phyloP scores from a whole-genome alignment of 768 basidiomycete genomes.

The Rossbeevera mucosa region DNA sequence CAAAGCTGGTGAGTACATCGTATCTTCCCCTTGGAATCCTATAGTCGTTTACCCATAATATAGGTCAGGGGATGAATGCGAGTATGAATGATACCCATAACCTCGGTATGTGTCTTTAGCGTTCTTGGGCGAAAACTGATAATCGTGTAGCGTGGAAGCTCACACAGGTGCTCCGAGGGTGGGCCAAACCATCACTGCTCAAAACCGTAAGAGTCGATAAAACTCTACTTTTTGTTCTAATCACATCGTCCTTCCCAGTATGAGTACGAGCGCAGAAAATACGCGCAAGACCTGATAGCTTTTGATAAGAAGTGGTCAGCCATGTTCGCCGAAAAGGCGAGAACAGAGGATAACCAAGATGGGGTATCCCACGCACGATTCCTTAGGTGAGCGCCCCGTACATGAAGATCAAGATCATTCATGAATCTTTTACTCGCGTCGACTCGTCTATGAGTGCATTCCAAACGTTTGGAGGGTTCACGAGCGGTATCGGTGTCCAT shows the following conservation, averaged over 20 bases:
- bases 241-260: conserved; percentile 38
- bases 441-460: conserved; percentile 23
- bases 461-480: conserved; percentile 32
- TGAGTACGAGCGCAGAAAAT: conserved; percentile 59
- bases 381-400: conserved; percentile 19
- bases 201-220: conserved; percentile 28
- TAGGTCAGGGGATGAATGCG: neutral
- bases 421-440: neutral
- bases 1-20: neutral
- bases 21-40: neutral
- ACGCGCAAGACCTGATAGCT: conserved; percentile 62
- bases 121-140: conserved; percentile 45
- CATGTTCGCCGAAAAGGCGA: conserved; percentile 34
- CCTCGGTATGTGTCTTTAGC: conserved; percentile 14
- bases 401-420: neutral
- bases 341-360: conserved; percentile 35
- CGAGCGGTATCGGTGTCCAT: conserved; percentile 34
- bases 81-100: neutral
- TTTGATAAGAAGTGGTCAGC: conserved; percentile 61
- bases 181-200: conserved; percentile 33
- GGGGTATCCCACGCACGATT: conserved; percentile 33
- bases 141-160: conserved; percentile 42
- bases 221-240: neutral
- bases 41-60: neutral
- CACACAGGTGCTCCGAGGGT: conserved; percentile 41